A percentile compares a stretch with the other conserved stretches of the same genome.
Evolutionary conservation across 2,329 filamentous ascomycete genomes (phyloP).

Genomic region (Aureobasidium melanogenum): DNA sequence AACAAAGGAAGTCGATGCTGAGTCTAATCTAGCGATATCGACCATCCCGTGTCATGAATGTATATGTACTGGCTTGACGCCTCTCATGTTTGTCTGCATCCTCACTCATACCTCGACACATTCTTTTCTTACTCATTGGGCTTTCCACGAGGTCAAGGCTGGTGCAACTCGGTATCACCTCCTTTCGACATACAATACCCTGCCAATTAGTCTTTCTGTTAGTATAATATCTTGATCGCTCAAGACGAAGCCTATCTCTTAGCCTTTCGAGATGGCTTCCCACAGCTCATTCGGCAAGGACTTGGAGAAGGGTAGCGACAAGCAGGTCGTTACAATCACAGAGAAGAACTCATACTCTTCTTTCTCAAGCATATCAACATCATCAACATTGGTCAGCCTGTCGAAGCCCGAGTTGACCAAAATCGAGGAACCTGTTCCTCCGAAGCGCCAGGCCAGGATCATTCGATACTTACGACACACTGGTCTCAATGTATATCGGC

Average conservation of each 20-base stretch:
- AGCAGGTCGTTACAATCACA: not conserved
- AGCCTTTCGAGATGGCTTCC: not conserved
- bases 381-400: not conserved
- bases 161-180: not conserved
- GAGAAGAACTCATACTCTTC: not conserved
- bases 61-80: not conserved
- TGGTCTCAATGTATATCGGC: constrained; percentile 23
- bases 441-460: constrained; percentile 10
- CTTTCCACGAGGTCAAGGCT: not conserved
- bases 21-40: not conserved
- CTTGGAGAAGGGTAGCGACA: not conserved
- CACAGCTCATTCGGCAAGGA: not conserved
- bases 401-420: not conserved
- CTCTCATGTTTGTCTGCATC: not conserved
- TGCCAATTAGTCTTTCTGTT: too few relatives aligned
- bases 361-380: not conserved
- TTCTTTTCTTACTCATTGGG: not conserved
- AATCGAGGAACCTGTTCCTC: not conserved
- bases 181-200: not conserved
- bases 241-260: not conserved
- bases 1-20: not conserved
- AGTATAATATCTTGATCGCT: too few relatives aligned
- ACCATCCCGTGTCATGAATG: not conserved
- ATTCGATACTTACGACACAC: constrained; percentile 20
- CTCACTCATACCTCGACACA: not conserved